Evolutionary conservation across 192 early-diverging fungal species (phyloP).

Genomic region (Podochytrium sp.): DNA sequence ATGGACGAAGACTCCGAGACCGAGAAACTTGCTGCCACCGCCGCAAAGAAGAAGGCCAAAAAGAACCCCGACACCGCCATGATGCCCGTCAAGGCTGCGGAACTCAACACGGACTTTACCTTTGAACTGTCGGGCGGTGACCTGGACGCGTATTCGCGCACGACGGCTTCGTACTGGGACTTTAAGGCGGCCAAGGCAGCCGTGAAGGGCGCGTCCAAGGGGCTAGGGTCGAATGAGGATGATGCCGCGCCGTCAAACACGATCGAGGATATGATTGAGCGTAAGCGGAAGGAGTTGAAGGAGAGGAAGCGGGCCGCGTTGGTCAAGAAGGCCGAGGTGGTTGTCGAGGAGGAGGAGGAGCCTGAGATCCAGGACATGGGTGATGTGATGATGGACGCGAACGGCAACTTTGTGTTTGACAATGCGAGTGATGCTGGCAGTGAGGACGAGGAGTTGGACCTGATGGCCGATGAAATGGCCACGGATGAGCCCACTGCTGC

Average conservation of each 20-base stretch:
- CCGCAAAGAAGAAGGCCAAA: conserved; percentile 33
- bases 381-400: conserved; percentile 19
- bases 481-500: conserved; percentile 9
- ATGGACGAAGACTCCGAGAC: not conserved
- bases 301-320: conserved; percentile 14
- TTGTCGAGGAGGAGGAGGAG: not conserved
- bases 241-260: not conserved
- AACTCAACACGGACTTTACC: conserved; percentile 75
- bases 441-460: conserved; percentile 34
- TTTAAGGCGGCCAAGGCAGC: conserved; percentile 78
- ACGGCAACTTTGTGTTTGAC: conserved; percentile 24
- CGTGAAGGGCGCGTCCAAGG: conserved; percentile 39
- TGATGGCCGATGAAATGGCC: conserved; percentile 16
- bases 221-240: conserved; percentile 42
- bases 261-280: conserved; percentile 39
- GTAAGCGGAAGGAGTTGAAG: conserved; percentile 24
- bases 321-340: not conserved
- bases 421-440: conserved; percentile 4
- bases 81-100: conserved; percentile 40
- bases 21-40: not conserved
- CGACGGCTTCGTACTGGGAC: conserved; percentile 70
- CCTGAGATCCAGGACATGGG: conserved; percentile 24
- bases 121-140: conserved; percentile 77
- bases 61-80: conserved; percentile 40
- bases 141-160: not conserved